Conservation (phyloP, 2,329 filamentous ascomycete species). For the Aurifilum marmelostoma region DNA sequence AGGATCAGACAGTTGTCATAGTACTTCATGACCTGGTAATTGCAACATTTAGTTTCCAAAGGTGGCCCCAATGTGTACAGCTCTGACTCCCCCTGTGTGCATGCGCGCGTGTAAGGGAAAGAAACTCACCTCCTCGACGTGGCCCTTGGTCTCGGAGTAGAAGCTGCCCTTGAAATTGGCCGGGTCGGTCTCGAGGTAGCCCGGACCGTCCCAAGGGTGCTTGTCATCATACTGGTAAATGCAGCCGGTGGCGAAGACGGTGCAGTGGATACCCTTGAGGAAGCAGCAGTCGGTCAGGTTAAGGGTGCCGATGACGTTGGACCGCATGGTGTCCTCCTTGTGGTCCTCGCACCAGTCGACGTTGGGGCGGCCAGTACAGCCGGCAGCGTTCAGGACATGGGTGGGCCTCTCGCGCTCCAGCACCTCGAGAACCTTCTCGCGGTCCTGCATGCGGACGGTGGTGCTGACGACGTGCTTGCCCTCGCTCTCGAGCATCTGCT, state of each 20-base stretch:
- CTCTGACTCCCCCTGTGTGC: too few relatives aligned
- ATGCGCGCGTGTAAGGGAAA: background rate
- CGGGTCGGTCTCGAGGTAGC: slow-evolving; percentile 63
- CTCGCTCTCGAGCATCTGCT: slow-evolving; percentile 58
- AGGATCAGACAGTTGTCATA: slow-evolving; percentile 66
- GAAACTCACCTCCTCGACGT: slow-evolving; percentile 63
- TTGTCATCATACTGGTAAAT: slow-evolving; percentile 66
- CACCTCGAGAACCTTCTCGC: slow-evolving; percentile 58
- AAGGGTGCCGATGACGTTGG: slow-evolving; percentile 67
- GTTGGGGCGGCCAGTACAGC: slow-evolving; percentile 68
- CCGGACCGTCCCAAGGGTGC: slow-evolving; percentile 62
- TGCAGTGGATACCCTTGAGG: slow-evolving; percentile 62
- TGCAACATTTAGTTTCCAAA: background rate
- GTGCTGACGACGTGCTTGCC: slow-evolving; percentile 65
- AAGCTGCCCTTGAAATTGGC: slow-evolving; percentile 70
- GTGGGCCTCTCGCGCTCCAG: slow-evolving; percentile 64
- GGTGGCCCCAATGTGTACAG: background rate
- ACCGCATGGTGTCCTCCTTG: slow-evolving; percentile 68
- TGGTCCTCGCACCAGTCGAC: slow-evolving; percentile 75
- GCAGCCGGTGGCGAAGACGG: slow-evolving; percentile 69
- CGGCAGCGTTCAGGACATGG: slow-evolving; percentile 68
- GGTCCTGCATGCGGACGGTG: slow-evolving; percentile 67
- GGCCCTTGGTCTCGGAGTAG: slow-evolving; percentile 69
- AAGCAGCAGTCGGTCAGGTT: slow-evolving; percentile 66
- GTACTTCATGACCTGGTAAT: slow-evolving; percentile 59